phyloP scores from a whole-genome alignment of 2,329 filamentous ascomycete genomes.

The Diaporthe destruens region DNA sequence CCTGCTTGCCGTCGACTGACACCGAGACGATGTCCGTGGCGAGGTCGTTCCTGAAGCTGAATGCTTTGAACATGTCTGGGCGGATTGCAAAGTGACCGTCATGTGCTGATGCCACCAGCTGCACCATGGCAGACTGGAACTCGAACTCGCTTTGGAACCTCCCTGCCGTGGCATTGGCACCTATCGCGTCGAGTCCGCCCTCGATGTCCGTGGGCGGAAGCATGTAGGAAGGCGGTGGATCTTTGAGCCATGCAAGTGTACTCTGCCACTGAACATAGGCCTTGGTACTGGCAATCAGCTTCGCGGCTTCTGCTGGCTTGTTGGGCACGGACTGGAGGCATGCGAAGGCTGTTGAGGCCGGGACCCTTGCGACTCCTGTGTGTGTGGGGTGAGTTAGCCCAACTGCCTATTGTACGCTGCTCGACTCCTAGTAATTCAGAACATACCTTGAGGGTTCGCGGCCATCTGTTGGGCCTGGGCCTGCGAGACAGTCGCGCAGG shows the following conservation, averaged over 20 bases:
- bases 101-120: slow-evolving; percentile 66
- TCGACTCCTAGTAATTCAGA: background rate
- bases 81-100: slow-evolving; percentile 74
- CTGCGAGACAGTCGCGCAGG: slow-evolving; percentile 35
- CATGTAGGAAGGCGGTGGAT: slow-evolving; percentile 64
- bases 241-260: slow-evolving; percentile 60
- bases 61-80: slow-evolving; percentile 66
- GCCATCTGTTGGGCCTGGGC: slow-evolving; percentile 32
- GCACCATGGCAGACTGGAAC: slow-evolving; percentile 67
- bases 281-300: slow-evolving; percentile 54
- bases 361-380: slow-evolving; percentile 50
- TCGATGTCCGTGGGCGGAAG: slow-evolving; percentile 63
- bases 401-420: background rate
- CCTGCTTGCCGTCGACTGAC: slow-evolving; percentile 68
- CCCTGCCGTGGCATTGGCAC: slow-evolving; percentile 55
- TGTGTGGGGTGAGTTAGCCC: background rate
- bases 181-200: slow-evolving; percentile 59
- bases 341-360: slow-evolving; percentile 52
- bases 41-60: slow-evolving; percentile 57
- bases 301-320: slow-evolving; percentile 50
- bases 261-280: slow-evolving; percentile 63
- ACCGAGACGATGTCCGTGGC: slow-evolving; percentile 66
- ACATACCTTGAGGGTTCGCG: slow-evolving; percentile 22
- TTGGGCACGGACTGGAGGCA: slow-evolving; percentile 57
- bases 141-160: slow-evolving; percentile 66